Evolutionary conservation across 2,329 filamentous ascomycete species (phyloP).

Genomic region (Microascus cirrosus): DNA sequence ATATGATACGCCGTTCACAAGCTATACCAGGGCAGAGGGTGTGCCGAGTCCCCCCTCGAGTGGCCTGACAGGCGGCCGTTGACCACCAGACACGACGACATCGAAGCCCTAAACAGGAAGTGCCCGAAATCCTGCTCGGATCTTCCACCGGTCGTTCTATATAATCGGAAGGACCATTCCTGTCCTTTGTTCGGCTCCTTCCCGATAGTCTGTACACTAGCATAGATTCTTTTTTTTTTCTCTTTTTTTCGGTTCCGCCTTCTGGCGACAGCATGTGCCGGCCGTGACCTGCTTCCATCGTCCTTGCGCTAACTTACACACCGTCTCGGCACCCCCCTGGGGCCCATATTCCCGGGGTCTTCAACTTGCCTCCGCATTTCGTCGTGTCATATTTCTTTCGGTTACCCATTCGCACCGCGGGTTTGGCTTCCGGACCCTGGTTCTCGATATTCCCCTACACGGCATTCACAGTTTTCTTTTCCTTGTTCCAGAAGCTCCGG

Average conservation of each 20-base stretch:
- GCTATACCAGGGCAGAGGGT: background rate
- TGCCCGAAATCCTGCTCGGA: background rate
- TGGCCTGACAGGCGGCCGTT: constrained; percentile 1
- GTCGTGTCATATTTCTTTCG: background rate
- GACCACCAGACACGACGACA: background rate
- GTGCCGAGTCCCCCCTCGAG: background rate
- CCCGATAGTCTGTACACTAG: background rate
- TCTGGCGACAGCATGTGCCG: background rate
- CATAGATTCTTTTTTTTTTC: background rate
- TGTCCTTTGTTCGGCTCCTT: background rate
- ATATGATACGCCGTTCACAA: background rate
- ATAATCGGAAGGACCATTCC: background rate
- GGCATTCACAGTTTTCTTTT: background rate
- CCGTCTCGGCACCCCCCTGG: background rate
- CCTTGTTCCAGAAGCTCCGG: background rate
- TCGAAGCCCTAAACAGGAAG: background rate
- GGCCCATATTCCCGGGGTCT: background rate
- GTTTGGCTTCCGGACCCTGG: background rate
- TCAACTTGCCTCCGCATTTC: background rate
- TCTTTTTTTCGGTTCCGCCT: background rate
- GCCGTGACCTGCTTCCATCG: background rate
- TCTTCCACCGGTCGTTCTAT: background rate
- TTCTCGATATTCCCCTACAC: background rate
- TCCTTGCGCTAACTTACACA: background rate
- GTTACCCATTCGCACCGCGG: background rate